Conservation (phyloP, 139 green algal genomes). For the Chlorella ohadii region DNA sequence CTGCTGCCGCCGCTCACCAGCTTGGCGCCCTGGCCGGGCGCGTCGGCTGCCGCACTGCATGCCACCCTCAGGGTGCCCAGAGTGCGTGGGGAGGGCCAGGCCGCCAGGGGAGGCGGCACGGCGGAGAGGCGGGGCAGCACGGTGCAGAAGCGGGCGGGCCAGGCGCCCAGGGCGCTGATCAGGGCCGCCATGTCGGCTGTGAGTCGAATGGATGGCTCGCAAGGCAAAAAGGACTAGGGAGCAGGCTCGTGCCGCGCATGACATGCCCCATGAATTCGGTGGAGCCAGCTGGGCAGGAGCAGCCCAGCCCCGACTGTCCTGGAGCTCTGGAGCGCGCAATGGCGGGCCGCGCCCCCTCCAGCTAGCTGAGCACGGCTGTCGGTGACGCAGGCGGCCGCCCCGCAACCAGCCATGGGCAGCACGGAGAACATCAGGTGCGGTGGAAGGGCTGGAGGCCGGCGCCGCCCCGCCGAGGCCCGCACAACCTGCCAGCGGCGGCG, state of each 20-base stretch:
- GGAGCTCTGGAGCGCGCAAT: too few relatives aligned
- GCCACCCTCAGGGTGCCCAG: not conserved
- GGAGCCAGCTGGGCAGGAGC: too few relatives aligned
- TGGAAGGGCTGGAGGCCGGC: too few relatives aligned
- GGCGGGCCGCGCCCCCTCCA: too few relatives aligned
- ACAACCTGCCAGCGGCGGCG: not conserved
- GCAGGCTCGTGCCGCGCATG: too few relatives aligned
- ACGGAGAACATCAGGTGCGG: slow-evolving; percentile 40
- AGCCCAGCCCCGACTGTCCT: too few relatives aligned
- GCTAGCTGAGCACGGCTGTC: too few relatives aligned
- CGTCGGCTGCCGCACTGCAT: slow-evolving; percentile 22
- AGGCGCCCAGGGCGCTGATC: not conserved
- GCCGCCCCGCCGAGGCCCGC: not conserved
- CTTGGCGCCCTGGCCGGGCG: not conserved
- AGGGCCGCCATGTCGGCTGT: not conserved
- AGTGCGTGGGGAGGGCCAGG: not conserved
- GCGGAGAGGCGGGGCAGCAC: not conserved
- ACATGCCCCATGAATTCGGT: too few relatives aligned
- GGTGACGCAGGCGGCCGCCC: too few relatives aligned
- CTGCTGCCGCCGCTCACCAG: slow-evolving; percentile 14
- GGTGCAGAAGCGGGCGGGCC: not conserved
- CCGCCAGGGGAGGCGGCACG: not conserved
- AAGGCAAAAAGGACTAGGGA: too few relatives aligned
- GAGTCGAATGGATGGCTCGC: too few relatives aligned
- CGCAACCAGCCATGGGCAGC: slow-evolving; percentile 12